Base-by-base conservation (phyloP, 179 eudicot genomes). In the Beta corolliflora region DNA sequence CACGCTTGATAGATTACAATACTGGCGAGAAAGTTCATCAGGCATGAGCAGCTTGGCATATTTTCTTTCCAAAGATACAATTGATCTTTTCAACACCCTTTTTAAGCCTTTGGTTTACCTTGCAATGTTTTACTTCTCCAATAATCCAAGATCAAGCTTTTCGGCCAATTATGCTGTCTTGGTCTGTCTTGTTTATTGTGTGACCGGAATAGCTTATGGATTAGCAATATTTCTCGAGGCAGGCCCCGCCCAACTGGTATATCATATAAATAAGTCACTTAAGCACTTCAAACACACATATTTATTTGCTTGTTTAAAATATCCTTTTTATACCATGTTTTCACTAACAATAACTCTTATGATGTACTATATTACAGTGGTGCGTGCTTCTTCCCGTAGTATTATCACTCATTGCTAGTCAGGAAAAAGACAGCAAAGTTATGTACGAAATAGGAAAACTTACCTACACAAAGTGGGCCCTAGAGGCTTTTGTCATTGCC, bases 21-120 rank as follows among this genome's bases (percentile, higher is more conserved):
- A 87, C 88, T 86, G 94, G 92, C 93, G 99, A 84, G 99, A 96
- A 84, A 93, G 91, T 81, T 88, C 90, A 7, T 87, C 95, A 1
- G 98, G 99, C 75, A 96, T 94, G 93, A 96, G 96, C 85, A 92
- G 92, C 54, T 83, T 92, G 80, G 97, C 99, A 61, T 96, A 92
- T 87, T 96, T 96, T 79, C 88, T 92, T 5, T 81, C 99, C 71
- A 96, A 96, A 84, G 99, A 96, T 79, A 88, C 99, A 70, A 81
- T 93, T 55, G 99, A 96, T 80, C 92, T 79, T 83, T 90, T 94
- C 83, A 93, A 90, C 75, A 90, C 90, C 14, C 65, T 93, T 31
- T 76, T 93, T 55, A 96, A 96, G 88, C 99, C 99, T 46, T 72
- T 94, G 77, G 97, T 94, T 76, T 96, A 91, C 76, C 97, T 96